Evolutionary conservation across 2,329 filamentous ascomycete genomes (phyloP).

Genomic region (Pseudocercospora ulei): DNA sequence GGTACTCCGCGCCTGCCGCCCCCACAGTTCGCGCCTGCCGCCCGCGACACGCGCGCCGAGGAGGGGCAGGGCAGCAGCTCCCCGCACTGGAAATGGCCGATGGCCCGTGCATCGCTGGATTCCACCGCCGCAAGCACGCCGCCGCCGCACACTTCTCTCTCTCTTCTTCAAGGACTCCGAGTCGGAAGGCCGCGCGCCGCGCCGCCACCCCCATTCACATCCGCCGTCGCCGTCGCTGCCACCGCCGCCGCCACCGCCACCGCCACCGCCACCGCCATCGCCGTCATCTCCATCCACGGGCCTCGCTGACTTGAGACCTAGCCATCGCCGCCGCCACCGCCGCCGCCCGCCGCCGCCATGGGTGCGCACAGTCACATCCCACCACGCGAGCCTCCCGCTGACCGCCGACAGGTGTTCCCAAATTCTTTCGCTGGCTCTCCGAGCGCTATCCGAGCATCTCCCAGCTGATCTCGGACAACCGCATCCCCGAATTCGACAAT

Average conservation of each 20-base stretch:
- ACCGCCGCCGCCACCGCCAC: constrained; percentile 13
- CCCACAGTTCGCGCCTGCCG: no score
- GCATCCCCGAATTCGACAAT: constrained; percentile 97
- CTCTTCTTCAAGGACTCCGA: constrained; percentile 35
- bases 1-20: no score
- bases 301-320: no score
- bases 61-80: no score
- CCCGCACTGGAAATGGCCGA: not conserved
- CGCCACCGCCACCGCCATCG: constrained; percentile 7
- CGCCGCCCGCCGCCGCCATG: constrained; percentile 29
- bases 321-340: constrained; percentile 7
- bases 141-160: constrained; percentile 14
- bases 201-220: constrained; percentile 8
- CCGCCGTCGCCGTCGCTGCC: constrained; percentile 6
- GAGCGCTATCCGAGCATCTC: constrained; percentile 98
- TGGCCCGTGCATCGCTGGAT: not conserved
- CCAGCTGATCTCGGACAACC: constrained; percentile 94
- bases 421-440: constrained; percentile 98
- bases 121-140: not conserved
- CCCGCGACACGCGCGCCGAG: no score
- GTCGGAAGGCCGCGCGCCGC: constrained; percentile 26
- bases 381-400: constrained; percentile 16
- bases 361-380: constrained; percentile 21
- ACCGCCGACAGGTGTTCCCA: constrained; percentile 60
- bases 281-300: no score